A percentile compares a stretch with the other conserved stretches of the same genome.
phyloP scores from a whole-genome alignment of 1,139 yeast species.

The Suhomyces taliae region DNA sequence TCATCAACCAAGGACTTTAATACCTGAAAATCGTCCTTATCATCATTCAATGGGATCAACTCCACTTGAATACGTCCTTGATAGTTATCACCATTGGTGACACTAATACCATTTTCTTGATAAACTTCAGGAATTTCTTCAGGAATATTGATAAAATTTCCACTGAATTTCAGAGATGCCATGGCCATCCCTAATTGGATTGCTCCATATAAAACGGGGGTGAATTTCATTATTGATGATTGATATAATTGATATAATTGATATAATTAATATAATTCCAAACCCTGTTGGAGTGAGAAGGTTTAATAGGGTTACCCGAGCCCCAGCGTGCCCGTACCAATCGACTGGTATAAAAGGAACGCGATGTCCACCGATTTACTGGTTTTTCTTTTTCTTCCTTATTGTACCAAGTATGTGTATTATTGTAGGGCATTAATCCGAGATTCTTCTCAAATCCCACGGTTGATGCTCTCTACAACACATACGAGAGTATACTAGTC shows the following conservation, averaged over 20 bases:
- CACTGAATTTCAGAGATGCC: constrained; percentile 11
- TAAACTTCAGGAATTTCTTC: constrained; percentile 23
- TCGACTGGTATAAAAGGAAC: constrained; percentile 8
- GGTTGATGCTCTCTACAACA: constrained; percentile 55
- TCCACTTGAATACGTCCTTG: constrained; percentile 35
- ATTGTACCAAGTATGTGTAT: constrained; percentile 54
- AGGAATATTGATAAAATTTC: constrained; percentile 26
- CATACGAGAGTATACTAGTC: constrained; percentile 50
- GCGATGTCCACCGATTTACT: constrained; percentile 3
- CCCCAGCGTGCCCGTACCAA: background rate
- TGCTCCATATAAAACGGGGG: background rate
- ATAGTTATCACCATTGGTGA: constrained; percentile 39
- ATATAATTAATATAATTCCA: too few species aligned
- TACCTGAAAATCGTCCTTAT: constrained; percentile 10
- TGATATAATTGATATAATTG: too few species aligned
- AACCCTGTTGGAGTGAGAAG: too few species aligned
- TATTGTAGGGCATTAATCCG: constrained; percentile 52
- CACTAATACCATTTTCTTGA: constrained; percentile 16
- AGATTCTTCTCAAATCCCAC: constrained; percentile 27
- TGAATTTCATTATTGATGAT: background rate
- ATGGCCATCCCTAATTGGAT: background rate
- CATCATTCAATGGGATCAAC: constrained; percentile 19
- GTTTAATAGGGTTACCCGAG: background rate
- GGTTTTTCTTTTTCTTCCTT: constrained; percentile 22
- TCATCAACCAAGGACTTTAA: constrained; percentile 24